phyloP scores from a whole-genome alignment of 2,329 filamentous ascomycete species.

The Diaporthe nobilis region DNA sequence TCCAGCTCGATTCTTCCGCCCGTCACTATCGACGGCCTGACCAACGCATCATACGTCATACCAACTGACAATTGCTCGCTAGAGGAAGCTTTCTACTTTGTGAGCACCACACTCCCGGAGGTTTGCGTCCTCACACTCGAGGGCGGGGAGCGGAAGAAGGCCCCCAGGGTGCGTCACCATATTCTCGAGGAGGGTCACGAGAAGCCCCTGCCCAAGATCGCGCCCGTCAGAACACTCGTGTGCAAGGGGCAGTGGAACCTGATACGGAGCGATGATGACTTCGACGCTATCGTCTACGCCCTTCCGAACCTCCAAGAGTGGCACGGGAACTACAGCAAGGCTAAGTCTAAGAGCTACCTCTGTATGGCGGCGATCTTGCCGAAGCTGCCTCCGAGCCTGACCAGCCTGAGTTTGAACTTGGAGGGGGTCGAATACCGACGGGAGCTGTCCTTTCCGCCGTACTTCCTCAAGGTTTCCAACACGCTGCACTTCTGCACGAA shows the following conservation, averaged over 20 bases:
- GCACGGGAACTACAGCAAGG: slow-evolving; percentile 77
- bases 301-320: slow-evolving; percentile 76
- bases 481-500: slow-evolving; percentile 75
- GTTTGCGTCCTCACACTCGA: slow-evolving; percentile 79
- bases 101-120: slow-evolving; percentile 70
- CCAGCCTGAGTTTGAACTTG: slow-evolving; percentile 76
- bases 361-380: slow-evolving; percentile 76
- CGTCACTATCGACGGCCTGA: slow-evolving; percentile 68
- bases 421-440: slow-evolving; percentile 78
- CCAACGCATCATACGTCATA: slow-evolving; percentile 70
- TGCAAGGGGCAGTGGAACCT: slow-evolving; percentile 85
- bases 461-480: slow-evolving; percentile 72
- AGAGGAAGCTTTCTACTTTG: slow-evolving; percentile 77
- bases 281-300: slow-evolving; percentile 71
- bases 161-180: slow-evolving; percentile 76
- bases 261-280: slow-evolving; percentile 75
- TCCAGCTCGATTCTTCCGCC: slow-evolving; percentile 64
- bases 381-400: slow-evolving; percentile 69
- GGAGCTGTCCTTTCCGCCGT: slow-evolving; percentile 71
- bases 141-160: slow-evolving; percentile 83
- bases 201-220: slow-evolving; percentile 54
- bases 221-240: slow-evolving; percentile 75
- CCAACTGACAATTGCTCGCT: slow-evolving; percentile 78
- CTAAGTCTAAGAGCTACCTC: slow-evolving; percentile 80
- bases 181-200: slow-evolving; percentile 45